Conservation (phyloP, 192 early-diverging fungal species). For the Backusella parvicylindrica region DNA sequence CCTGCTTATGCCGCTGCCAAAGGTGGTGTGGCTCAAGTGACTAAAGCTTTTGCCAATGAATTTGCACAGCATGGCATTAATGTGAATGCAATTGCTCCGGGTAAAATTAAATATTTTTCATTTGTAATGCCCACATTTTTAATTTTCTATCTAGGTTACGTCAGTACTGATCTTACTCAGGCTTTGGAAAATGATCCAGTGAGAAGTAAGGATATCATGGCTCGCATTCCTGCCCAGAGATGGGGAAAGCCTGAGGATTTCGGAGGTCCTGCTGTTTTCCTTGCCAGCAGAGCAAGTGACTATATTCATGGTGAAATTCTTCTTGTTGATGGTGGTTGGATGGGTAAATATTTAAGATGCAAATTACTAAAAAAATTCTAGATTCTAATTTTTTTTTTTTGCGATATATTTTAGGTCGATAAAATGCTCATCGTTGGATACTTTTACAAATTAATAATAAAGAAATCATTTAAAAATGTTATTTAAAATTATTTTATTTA, state of each 20-base stretch:
- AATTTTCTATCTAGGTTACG: slow-evolving; percentile 9
- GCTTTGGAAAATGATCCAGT: slow-evolving; percentile 6
- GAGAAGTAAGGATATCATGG: neutral
- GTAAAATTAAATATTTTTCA: neutral
- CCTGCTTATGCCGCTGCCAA: slow-evolving; percentile 29
- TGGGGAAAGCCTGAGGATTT: slow-evolving; percentile 29
- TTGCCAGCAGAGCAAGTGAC: slow-evolving; percentile 25
- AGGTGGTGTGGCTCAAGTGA: slow-evolving; percentile 20
- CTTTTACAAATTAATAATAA: neutral
- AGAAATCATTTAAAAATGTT: neutral
- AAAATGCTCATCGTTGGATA: neutral
- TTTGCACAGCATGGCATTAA: slow-evolving; percentile 15
- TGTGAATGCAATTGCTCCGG: slow-evolving; percentile 29
- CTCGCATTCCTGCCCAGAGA: slow-evolving; percentile 20
- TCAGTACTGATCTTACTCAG: slow-evolving; percentile 20
- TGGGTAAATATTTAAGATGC: slow-evolving; percentile 23
- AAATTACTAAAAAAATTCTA: slow-evolving; percentile 15
- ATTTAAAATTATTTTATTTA: neutral
- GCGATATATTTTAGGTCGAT: neutral
- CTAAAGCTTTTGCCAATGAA: slow-evolving; percentile 25
- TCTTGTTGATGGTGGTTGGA: slow-evolving; percentile 31
- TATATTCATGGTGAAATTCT: slow-evolving; percentile 30
- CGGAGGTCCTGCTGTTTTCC: slow-evolving; percentile 26
- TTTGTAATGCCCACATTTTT: neutral
- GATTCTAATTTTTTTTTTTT: neutral